Conservation (phyloP, 2,329 filamentous ascomycete genomes). For the Epicoccum nigrum region DNA sequence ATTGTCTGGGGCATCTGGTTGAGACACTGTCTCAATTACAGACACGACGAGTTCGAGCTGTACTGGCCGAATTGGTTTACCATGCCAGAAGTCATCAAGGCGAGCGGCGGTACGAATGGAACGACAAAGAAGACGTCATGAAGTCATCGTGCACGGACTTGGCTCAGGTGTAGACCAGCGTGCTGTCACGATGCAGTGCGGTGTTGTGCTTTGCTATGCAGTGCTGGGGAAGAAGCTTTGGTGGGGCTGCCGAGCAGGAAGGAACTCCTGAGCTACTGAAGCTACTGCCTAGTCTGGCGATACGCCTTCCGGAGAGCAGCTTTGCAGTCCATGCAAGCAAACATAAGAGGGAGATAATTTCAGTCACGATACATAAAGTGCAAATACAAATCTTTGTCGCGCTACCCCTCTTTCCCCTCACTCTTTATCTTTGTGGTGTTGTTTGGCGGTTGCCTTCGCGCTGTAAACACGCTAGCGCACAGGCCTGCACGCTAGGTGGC, state of each 20-base stretch:
- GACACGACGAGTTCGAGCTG: conserved; percentile 73
- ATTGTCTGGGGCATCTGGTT: conserved; percentile 86
- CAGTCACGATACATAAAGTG: no score
- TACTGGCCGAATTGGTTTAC: conserved; percentile 69
- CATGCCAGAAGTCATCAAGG: conserved; percentile 59
- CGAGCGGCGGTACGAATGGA: conserved; percentile 21
- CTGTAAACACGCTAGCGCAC: conserved; percentile 25
- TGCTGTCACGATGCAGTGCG: not conserved
- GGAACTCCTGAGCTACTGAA: conserved; percentile 18
- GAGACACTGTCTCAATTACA: conserved; percentile 74
- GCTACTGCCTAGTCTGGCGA: not conserved
- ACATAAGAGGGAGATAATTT: no score
- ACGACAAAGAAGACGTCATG: conserved; percentile 40
- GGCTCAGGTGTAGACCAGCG: not conserved
- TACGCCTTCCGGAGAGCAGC: not conserved
- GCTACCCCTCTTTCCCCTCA: conserved; percentile 7
- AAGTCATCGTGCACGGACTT: not conserved
- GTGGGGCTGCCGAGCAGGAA: conserved; percentile 11
- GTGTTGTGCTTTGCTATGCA: not conserved
- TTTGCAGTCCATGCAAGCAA: not conserved
- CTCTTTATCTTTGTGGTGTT: not conserved
- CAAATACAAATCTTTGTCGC: not conserved
- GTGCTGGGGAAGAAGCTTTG: conserved; percentile 1
- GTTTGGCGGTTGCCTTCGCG: conserved; percentile 26
- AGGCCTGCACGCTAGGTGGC: conserved; percentile 7